Conservation (phyloP, 1,139 yeast species). For the Kodamaea sp. region DNA sequence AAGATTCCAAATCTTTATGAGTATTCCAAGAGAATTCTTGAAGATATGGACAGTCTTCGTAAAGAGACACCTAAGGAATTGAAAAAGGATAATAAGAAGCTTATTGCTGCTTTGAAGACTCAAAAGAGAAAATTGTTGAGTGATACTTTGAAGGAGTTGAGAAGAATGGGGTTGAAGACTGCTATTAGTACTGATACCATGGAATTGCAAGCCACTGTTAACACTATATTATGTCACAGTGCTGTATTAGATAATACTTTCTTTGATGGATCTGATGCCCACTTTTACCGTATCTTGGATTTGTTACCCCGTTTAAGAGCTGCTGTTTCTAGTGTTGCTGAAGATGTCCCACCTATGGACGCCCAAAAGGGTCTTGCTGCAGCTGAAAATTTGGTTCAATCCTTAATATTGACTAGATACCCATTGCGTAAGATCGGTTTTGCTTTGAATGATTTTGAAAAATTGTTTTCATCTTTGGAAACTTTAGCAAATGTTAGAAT, state of each 20-base stretch:
- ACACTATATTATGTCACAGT: constrained; percentile 55
- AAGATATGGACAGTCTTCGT: constrained; percentile 59
- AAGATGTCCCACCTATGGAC: constrained; percentile 74
- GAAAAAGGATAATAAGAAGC: constrained; percentile 72
- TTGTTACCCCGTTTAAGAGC: constrained; percentile 75
- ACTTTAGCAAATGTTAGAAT: constrained; percentile 15
- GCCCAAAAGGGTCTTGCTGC: constrained; percentile 75
- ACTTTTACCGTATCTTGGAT: constrained; percentile 71
- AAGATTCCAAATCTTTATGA: constrained; percentile 42
- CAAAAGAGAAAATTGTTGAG: constrained; percentile 78
- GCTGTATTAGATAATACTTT: constrained; percentile 40
- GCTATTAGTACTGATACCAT: constrained; percentile 63
- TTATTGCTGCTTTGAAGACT: constrained; percentile 66
- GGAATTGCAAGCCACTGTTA: constrained; percentile 58
- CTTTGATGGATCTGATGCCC: constrained; percentile 50
- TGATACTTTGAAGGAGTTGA: constrained; percentile 69
- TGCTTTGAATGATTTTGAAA: constrained; percentile 12
- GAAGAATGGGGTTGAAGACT: constrained; percentile 70
- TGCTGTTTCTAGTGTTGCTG: constrained; percentile 56
- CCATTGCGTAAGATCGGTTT: constrained; percentile 37
- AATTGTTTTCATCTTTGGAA: constrained; percentile 15
- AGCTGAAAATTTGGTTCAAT: constrained; percentile 67
- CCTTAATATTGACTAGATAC: constrained; percentile 47
- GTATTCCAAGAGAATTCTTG: constrained; percentile 51
- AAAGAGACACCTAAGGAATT: constrained; percentile 72